Evolutionary conservation across 2,329 filamentous ascomycete species (phyloP), one percentile per base, ranked within the genome.

Genomic region (Basipetospora chlamydospora): DNA sequence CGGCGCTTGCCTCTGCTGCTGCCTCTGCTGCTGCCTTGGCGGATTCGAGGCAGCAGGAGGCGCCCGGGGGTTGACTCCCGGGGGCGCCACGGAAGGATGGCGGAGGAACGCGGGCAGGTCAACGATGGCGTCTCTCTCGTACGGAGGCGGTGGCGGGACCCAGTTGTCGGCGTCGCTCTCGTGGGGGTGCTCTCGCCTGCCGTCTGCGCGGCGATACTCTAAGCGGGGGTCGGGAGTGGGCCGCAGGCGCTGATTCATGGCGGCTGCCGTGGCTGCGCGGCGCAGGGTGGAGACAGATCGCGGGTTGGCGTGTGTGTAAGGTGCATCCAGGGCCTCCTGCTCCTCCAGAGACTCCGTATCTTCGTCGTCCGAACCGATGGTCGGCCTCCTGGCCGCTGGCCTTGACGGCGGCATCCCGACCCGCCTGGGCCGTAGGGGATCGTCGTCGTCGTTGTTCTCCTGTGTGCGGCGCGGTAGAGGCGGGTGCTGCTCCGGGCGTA

Each of bases 91-190:
- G 22, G 59, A 49, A 23, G 61, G 56, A 36, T 70, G 64, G 21
- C 70, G 67, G 43, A 76, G 44, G 42, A 75, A 76, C 3, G 59
- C 64, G 2, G 71, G 70, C 38, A 71, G 43, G 45, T 73, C 69
- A 8, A 61, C 63, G 1, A 70, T 70, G 33, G 73, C 70, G 1
- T 80, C 75, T 38, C 73, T 70, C 28, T 76, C 73, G 47, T 92
- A 92, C 1, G 82, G 82, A 3, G 84, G 84, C 7, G 84, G 84
- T 5, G 84, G 84, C 5, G 83, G 81, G 4, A 86, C 80, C 84
- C 84, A 92, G 47, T 87, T 84, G 48, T 90, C 84, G 4, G 83
- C 82, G 51, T 90, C 83, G 43, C 82, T 88, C 55, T 90, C 83
- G 53, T 90, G 82, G 4, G 83, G 83, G 46, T 85, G 68, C 47